These are phyloP conservation scores for Blepharisma undulans DNA, from an alignment of 169 alveolate genomes.

Conservation along the genomic window DNA sequence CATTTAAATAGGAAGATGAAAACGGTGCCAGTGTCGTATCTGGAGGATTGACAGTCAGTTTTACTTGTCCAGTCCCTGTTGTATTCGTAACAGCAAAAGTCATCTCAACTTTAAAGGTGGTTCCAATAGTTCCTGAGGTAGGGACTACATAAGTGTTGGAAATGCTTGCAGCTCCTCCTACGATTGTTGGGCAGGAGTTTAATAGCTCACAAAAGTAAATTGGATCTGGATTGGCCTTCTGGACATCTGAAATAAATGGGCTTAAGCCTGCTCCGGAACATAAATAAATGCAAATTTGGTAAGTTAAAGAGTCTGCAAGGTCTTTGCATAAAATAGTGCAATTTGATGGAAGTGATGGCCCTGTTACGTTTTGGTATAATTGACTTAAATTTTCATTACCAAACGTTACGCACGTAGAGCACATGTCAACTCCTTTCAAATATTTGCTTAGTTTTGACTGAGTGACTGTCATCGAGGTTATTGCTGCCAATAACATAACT, in stretches of 20 bases:
- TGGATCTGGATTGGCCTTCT: background rate
- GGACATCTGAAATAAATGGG: background rate
- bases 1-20: background rate
- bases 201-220: background rate
- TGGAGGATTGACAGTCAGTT: background rate
- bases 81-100: background rate
- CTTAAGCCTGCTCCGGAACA: background rate
- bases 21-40: background rate
- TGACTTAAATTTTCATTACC: background rate
- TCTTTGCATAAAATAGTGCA: background rate
- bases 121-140: background rate
- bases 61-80: background rate
- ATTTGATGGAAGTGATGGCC: background rate
- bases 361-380: background rate
- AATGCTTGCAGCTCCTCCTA: conserved; percentile 2
- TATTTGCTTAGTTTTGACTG: background rate
- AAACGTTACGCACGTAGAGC: background rate
- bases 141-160: background rate
- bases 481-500: background rate
- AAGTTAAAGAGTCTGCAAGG: background rate
- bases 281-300: background rate
- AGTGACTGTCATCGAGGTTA: background rate
- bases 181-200: background rate
- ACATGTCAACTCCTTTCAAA: background rate
- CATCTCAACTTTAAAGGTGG: background rate